phyloP scores from a whole-genome alignment of 352 stramenopile species.

The Pythium periplocum region DNA sequence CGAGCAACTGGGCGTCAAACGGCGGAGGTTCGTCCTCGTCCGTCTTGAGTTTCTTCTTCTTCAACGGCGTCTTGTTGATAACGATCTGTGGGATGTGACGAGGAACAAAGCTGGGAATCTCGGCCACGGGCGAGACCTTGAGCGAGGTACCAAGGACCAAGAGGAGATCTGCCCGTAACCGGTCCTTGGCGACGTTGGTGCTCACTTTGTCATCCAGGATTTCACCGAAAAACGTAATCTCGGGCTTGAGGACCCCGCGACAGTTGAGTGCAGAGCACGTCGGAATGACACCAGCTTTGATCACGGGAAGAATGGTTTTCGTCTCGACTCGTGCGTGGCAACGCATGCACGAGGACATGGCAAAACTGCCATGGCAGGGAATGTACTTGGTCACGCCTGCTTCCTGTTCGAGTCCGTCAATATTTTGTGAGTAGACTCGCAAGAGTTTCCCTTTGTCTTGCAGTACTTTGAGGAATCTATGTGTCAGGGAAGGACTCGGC shows the following conservation, averaged over 20 bases:
- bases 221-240: slow-evolving; percentile 98
- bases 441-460: slow-evolving; percentile 90
- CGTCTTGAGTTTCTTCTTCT: slow-evolving; percentile 56
- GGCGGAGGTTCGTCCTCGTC: slow-evolving; percentile 37
- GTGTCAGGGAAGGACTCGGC: slow-evolving; percentile 88
- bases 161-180: slow-evolving; percentile 88
- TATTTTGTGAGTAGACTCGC: slow-evolving; percentile 97
- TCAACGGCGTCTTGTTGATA: slow-evolving; percentile 87
- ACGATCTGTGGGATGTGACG: slow-evolving; percentile 81
- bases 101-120: slow-evolving; percentile 83
- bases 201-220: slow-evolving; percentile 87
- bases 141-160: slow-evolving; percentile 98
- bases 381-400: slow-evolving; percentile 92
- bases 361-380: slow-evolving; percentile 93
- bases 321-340: slow-evolving; percentile 65
- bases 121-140: slow-evolving; percentile 93
- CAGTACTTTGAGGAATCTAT: slow-evolving; percentile 93
- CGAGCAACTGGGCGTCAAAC: slow-evolving; percentile 80
- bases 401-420: slow-evolving; percentile 93
- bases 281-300: slow-evolving; percentile 69
- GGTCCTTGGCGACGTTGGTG: slow-evolving; percentile 64
- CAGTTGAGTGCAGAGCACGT: slow-evolving; percentile 68
- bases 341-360: slow-evolving; percentile 86
- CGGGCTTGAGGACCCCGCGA: slow-evolving; percentile 93
- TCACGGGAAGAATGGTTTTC: slow-evolving; percentile 57